These are phyloP conservation scores for Diaporthe caulivora DNA, from an alignment of 2,329 filamentous ascomycete species.

Conservation along the genomic window DNA sequence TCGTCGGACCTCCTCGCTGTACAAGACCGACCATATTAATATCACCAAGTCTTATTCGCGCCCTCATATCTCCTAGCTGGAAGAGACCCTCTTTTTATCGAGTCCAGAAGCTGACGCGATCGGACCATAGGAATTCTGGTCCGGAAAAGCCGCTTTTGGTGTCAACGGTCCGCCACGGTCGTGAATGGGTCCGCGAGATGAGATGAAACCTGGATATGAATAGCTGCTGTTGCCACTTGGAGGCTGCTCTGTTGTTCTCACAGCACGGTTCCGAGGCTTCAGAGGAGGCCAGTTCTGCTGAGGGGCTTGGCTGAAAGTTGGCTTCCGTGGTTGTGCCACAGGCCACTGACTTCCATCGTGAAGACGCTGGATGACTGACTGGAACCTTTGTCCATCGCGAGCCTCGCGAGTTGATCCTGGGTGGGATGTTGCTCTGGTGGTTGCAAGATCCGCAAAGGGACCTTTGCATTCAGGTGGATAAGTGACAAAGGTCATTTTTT, in stretches of 20 bases:
- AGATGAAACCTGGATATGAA: not conserved
- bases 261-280: not conserved
- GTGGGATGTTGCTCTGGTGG: not conserved
- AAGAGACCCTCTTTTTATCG: not conserved
- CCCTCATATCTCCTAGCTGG: not conserved
- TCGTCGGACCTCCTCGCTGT: not conserved
- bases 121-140: not conserved
- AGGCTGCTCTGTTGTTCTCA: not conserved
- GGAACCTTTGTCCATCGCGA: not conserved
- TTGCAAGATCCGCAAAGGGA: not conserved
- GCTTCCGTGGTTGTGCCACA: not conserved
- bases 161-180: not conserved
- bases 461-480: constrained; percentile 5
- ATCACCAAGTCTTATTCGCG: too few relatives aligned
- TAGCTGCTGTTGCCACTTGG: not conserved
- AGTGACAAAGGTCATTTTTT: not conserved
- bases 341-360: not conserved
- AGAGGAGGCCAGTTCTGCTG: not conserved
- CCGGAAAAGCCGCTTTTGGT: too few relatives aligned
- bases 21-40: too few relatives aligned
- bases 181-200: too few relatives aligned
- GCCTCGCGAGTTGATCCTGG: not conserved
- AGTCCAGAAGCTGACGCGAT: not conserved
- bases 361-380: not conserved
- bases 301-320: not conserved